Evolutionary conservation across 441 rosid species (phyloP).

Genomic region (Geranium incanum): DNA sequence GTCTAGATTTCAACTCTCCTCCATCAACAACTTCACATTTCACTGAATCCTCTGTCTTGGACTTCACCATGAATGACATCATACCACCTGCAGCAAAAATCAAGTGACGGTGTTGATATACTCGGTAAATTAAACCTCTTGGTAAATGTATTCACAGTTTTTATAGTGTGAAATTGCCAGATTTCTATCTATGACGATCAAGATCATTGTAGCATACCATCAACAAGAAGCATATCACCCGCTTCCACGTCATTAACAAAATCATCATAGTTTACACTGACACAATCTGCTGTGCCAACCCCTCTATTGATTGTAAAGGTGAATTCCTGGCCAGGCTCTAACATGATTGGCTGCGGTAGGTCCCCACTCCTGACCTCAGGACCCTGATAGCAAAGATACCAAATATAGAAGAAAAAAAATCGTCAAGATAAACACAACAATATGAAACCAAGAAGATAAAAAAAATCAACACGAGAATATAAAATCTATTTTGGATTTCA

Average conservation of each 20-base stretch:
- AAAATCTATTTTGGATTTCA: background rate
- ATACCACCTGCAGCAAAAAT: slow-evolving; percentile 65
- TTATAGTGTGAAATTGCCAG: background rate
- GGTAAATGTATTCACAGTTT: slow-evolving; percentile 5
- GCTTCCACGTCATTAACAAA: slow-evolving; percentile 86
- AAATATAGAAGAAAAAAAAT: slow-evolving; percentile 5
- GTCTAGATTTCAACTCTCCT: slow-evolving; percentile 96
- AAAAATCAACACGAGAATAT: background rate
- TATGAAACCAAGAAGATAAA: background rate
- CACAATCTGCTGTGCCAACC: slow-evolving; percentile 69
- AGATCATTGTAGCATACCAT: slow-evolving; percentile 47
- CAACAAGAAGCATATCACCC: slow-evolving; percentile 98
- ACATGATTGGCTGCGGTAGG: slow-evolving; percentile 76
- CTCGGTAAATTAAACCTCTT: too few species aligned
- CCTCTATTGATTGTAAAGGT: slow-evolving; percentile 89
- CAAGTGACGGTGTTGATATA: slow-evolving; percentile 17
- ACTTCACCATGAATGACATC: slow-evolving; percentile 88
- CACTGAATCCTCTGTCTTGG: slow-evolving; percentile 90
- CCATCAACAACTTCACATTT: slow-evolving; percentile 93
- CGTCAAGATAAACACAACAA: background rate
- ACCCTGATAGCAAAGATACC: slow-evolving; percentile 47
- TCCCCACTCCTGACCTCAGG: slow-evolving; percentile 68
- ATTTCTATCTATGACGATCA: background rate
- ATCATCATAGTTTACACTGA: slow-evolving; percentile 95
- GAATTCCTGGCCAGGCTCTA: slow-evolving; percentile 75